A percentile compares a stretch with the other conserved stretches of the same genome.
phyloP scores from a whole-genome alignment of 2,329 filamentous ascomycete species.

The Talaromyces piceae region DNA sequence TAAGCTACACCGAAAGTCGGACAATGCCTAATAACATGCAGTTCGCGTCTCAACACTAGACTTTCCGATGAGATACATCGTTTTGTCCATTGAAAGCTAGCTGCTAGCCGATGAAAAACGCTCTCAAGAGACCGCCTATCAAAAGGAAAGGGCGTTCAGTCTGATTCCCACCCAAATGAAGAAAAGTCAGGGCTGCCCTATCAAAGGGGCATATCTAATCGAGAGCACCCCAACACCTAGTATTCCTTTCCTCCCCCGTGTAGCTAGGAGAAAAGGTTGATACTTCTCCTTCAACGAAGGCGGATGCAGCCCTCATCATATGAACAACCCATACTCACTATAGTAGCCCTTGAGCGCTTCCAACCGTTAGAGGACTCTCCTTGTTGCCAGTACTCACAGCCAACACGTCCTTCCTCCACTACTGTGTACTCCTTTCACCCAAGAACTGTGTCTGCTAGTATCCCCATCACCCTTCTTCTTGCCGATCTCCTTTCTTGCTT shows the following conservation, averaged over 20 bases:
- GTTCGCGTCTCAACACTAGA: background rate
- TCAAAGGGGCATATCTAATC: constrained; percentile 4
- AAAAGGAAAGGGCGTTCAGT: background rate
- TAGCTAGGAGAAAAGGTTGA: background rate
- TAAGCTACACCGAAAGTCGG: background rate
- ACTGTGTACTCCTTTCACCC: background rate
- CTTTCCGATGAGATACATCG: background rate
- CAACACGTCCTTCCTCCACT: background rate
- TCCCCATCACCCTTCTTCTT: constrained; percentile 1
- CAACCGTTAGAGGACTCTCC: background rate
- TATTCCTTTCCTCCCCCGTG: background rate
- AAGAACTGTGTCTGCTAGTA: constrained; percentile 1
- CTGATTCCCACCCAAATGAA: background rate
- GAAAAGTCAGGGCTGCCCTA: background rate
- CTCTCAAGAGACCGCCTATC: background rate
- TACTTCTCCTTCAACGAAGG: background rate
- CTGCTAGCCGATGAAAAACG: too few relatives aligned
- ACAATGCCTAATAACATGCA: background rate
- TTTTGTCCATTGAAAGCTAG: background rate
- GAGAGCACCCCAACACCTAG: background rate
- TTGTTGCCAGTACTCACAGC: background rate
- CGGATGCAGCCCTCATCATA: background rate
- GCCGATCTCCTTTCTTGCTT: background rate
- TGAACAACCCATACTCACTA: background rate
- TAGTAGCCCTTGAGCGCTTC: background rate